Evolutionary conservation across 1,284 basidiomycete genomes (phyloP), one percentile per base, ranked within the genome.

Genomic region (Hemileia vastatrix): DNA sequence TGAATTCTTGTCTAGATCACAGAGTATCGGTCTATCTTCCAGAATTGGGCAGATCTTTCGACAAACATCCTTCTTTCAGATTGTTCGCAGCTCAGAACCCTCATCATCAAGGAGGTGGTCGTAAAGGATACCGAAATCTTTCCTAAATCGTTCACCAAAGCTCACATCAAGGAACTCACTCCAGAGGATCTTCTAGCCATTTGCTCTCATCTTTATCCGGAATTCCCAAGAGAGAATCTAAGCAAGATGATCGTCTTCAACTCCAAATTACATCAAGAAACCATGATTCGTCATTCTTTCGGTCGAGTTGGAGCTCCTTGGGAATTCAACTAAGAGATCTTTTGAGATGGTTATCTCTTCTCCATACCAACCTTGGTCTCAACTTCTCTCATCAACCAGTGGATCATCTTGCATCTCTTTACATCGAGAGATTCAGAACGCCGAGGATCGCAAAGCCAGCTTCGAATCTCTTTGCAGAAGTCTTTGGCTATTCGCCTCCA

Each of bases 71-170:
- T 2, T 81, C 84, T 18, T 98, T 99, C 79, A 85, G 93, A 44
- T 86, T 99, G 51, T 99, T 99, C 74, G 95, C 94, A 2, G 94
- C 95, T 1, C 95, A 99, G 74, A 99, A 99, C 76, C 95, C 95
- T 23, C 79, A 95, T 21, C 86, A 86, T 65, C 95, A 99, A 80
- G 95, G 95, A 43, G 92, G 95, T 60, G 94, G 94, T 6, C 85
- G 95, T 52, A 99, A 99, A 77, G 95, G 95, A 81, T 99, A 9
- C 95, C 95, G 0, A 94, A 92, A 74, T 97, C 93, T 0, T 98
- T 96, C 78, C 81, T 98, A 57, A 96, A 98, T 77, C 86, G 95
- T 99, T 99, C 78, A 96, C 91, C 24, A 94, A 94, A 77, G 94
- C 98, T 48, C 90, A 92, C 75, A 80, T 97, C 54, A 86, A 94